Evolutionary conservation across 768 basidiomycete genomes (phyloP).

Genomic region (Lactarius sp.): DNA sequence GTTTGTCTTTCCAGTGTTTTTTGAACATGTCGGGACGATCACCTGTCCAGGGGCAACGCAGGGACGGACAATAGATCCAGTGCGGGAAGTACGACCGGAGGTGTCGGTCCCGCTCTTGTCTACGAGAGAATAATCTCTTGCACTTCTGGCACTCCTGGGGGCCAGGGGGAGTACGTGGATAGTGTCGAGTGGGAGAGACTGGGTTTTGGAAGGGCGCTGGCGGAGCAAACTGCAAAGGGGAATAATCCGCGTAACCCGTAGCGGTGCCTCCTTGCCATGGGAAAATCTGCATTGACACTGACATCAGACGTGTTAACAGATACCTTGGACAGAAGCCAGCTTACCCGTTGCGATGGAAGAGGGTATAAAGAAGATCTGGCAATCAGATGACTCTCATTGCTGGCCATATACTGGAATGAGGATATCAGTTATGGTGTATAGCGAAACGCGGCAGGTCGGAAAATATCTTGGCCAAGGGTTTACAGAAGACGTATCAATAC

Average conservation of each 20-base stretch:
- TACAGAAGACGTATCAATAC: too few species aligned
- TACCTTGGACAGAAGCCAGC: background rate
- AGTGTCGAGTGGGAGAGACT: background rate
- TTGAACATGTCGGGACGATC: background rate
- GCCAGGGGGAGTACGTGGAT: background rate
- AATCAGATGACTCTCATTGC: background rate
- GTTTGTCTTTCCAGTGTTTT: background rate
- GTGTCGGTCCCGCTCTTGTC: background rate
- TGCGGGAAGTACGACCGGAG: background rate
- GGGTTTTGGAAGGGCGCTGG: background rate
- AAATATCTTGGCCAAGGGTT: too few species aligned
- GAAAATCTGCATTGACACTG: background rate
- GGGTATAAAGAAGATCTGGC: background rate
- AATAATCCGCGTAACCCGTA: background rate
- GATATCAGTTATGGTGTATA: background rate
- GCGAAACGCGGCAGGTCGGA: background rate
- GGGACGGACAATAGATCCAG: background rate
- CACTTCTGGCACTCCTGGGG: background rate
- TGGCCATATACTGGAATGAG: background rate
- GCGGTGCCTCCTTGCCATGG: background rate
- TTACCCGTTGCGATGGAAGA: background rate
- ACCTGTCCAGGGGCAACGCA: background rate
- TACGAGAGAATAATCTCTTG: background rate
- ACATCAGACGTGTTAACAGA: background rate
- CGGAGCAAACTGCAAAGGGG: background rate